Evolutionary conservation across 208 protist species (phyloP).

Genomic region (Phytomonas francai): DNA sequence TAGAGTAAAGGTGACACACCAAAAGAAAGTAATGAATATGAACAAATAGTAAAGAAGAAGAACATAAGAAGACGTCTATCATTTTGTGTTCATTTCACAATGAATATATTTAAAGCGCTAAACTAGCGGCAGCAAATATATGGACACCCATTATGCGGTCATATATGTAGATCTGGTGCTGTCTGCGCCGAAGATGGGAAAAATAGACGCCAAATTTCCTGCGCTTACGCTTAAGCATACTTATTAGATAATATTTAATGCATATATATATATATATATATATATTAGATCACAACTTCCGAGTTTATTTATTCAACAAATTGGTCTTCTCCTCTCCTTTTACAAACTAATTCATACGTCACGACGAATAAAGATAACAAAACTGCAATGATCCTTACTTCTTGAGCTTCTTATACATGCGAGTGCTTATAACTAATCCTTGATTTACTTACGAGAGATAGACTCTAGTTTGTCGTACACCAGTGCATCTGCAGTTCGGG

Average conservation of each 20-base stretch:
- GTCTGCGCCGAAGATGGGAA: not conserved
- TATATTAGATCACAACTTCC: not conserved
- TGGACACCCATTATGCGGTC: not conserved
- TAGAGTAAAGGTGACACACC: not conserved
- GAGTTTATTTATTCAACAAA: not conserved
- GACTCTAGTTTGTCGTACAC: slow-evolving; percentile 76
- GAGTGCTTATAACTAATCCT: not conserved
- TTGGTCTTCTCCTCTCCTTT: not conserved
- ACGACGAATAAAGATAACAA: not conserved
- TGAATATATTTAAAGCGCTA: not conserved
- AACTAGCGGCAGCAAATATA: not conserved
- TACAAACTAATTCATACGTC: not conserved
- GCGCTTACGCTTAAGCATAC: not conserved
- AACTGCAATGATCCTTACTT: not conserved
- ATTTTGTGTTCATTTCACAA: not conserved
- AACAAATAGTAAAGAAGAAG: not conserved
- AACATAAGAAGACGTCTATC: not conserved
- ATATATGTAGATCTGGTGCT: not conserved
- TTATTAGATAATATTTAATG: not conserved
- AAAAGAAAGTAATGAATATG: not conserved
- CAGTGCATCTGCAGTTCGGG: slow-evolving; percentile 55
- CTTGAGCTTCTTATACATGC: not conserved
- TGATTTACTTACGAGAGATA: slow-evolving; percentile 15
- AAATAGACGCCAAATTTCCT: not conserved
- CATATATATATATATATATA: not conserved